Conservation (phyloP, 306 rosid genomes). For the Prosopis cineraria region DNA sequence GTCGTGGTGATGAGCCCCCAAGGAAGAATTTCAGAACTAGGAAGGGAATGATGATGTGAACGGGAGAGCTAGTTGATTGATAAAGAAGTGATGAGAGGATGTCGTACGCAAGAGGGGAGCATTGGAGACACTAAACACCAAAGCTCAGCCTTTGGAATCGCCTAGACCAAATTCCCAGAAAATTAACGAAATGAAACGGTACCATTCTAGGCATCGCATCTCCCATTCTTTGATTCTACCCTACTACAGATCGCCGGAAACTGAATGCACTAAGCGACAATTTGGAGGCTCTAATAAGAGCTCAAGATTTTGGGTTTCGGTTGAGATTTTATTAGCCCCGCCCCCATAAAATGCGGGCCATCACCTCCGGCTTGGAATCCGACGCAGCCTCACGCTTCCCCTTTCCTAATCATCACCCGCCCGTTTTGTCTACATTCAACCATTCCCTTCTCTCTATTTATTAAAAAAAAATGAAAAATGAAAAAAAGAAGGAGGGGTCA, state of each 20-base stretch:
- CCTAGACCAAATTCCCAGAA: conserved; percentile 29
- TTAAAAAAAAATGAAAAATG: too few relatives aligned
- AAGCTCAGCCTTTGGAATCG: conserved; percentile 9
- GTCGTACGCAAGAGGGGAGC: neutral
- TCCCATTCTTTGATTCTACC: conserved; percentile 5
- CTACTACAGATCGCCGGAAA: neutral
- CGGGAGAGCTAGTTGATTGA: neutral
- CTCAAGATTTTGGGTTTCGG: neutral
- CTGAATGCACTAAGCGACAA: neutral
- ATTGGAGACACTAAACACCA: conserved; percentile 14
- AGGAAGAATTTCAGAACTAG: neutral
- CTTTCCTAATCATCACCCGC: neutral
- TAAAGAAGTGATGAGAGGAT: neutral
- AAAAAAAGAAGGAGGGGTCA: neutral
- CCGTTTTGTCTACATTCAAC: conserved; percentile 11
- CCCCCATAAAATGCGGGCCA: conserved; percentile 41
- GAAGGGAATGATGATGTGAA: neutral
- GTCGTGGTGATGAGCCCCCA: neutral
- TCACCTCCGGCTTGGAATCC: conserved; percentile 53
- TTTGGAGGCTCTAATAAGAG: neutral
- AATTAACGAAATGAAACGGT: conserved; percentile 1
- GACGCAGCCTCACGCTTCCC: conserved; percentile 38
- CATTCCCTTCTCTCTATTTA: neutral
- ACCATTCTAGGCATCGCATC: conserved; percentile 6
- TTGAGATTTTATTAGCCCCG: conserved; percentile 17